Evolutionary conservation across 176 grass and related monocot genomes (phyloP), one percentile per base, ranked within the genome.

Genomic region (Triticum urartu): DNA sequence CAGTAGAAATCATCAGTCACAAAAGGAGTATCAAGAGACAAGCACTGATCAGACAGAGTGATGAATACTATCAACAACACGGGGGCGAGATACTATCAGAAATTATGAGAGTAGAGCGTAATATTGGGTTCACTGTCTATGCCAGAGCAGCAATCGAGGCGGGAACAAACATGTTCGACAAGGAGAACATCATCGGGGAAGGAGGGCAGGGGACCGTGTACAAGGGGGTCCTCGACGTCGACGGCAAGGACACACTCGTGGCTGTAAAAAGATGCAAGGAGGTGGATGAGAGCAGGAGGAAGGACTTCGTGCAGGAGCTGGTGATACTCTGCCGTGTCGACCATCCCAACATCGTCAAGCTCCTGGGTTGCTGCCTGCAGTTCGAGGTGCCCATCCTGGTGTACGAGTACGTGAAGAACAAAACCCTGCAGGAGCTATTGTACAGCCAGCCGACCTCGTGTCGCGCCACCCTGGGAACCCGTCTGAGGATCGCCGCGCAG

Each of bases 181-280:
- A 28, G 26, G 28, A 30, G 3, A 38, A 81, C 11, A 77, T 92
- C 69, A 43, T 92, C 20, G 90, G 90, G 7, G 64, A 83, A 36
- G 91, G 87, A 60, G 81, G 74, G 5, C 79, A 92, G 6, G 87
- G 84, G 8, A 87, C 84, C 9, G 84, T 92, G 2, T 92, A 87
- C 65, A 89, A 84, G 68, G 87, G 72, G 12, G 45, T 68, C 30
- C 39, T 87, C 24, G 30, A 22, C 40, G 24, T 52, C 48, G 48
- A 17, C 13, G 48, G 48, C 48, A 52, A 52, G 48, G 48, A 9
- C 6, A 72, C 45, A 7, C 38, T 26, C 0, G 75, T 85, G 3
- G 90, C 77, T 0, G 81, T 88, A 3, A 91, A 91, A 32, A 77
- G 83, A 68, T 84, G 79, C 64, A 91, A 91, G 30, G 14, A 39